Evolutionary conservation across 108 stramenopile genomes (phyloP).

Genomic region (Cyclostephanos invisitatus): DNA sequence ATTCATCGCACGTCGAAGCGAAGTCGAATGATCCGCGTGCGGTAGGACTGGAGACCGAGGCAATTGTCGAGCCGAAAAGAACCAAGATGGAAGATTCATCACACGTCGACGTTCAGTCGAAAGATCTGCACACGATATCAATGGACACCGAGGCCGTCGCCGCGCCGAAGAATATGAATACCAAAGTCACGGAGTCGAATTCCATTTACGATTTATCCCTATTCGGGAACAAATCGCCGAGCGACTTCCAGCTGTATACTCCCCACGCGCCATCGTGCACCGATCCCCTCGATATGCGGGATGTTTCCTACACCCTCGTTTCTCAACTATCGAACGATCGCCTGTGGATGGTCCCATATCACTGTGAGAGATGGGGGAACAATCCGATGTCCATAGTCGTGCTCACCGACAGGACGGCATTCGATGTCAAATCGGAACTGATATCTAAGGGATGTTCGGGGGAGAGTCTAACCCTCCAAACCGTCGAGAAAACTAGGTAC

Average conservation of each 20-base stretch:
- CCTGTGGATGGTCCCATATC: conserved; percentile 77
- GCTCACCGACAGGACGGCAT: conserved; percentile 52
- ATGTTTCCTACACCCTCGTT: conserved; percentile 61
- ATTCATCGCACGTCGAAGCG: no score
- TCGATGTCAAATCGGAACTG: conserved; percentile 22
- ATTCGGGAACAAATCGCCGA: conserved; percentile 22
- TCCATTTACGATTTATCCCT: conserved; percentile 14
- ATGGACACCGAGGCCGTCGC: not conserved
- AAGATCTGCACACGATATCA: not conserved
- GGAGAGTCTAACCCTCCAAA: conserved; percentile 46
- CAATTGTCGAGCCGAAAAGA: no score
- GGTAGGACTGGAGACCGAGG: no score
- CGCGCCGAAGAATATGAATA: not conserved
- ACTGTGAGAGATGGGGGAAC: conserved; percentile 76
- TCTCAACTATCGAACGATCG: conserved; percentile 76
- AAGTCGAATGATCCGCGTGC: no score
- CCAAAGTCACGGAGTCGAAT: not conserved
- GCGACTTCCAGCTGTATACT: conserved; percentile 31
- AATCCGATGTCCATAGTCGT: conserved; percentile 74
- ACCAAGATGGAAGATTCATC: no score
- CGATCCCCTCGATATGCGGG: conserved; percentile 15
- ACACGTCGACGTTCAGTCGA: no score
- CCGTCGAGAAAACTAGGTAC: conserved; percentile 35
- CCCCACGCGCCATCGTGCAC: conserved; percentile 46
- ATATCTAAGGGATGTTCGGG: conserved; percentile 38